A percentile compares a stretch with the other conserved stretches of the same genome.
Conservation (phyloP, 805 yeast species). For the Clavispora phyllophila region DNA sequence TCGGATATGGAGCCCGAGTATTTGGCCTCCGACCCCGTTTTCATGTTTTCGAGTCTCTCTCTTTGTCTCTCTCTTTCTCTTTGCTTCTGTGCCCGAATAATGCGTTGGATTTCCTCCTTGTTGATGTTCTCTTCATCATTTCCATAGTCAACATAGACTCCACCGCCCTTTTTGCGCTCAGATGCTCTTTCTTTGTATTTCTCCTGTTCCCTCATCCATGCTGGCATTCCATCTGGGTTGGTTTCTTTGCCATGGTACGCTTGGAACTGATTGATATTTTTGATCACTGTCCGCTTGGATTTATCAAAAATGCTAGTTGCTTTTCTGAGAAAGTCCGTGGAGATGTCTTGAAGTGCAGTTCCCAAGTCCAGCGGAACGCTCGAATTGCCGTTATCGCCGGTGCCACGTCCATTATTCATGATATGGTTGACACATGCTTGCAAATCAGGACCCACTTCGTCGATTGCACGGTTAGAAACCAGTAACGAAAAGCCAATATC, state of each 20-base stretch:
- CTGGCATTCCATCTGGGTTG: slow-evolving; percentile 43
- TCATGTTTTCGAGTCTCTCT: slow-evolving; percentile 12
- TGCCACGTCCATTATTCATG: slow-evolving; percentile 39
- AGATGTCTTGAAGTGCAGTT: slow-evolving; percentile 45
- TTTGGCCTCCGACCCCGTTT: background rate
- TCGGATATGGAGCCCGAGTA: background rate
- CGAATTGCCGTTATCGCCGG: slow-evolving; percentile 5
- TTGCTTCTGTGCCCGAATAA: slow-evolving; percentile 32
- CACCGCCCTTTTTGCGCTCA: slow-evolving; percentile 29
- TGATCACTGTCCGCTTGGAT: slow-evolving; percentile 56
- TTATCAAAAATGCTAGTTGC: slow-evolving; percentile 56
- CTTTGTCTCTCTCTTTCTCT: slow-evolving; percentile 33
- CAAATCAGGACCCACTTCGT: slow-evolving; percentile 52
- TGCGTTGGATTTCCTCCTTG: slow-evolving; percentile 34
- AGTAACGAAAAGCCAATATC: slow-evolving; percentile 76
- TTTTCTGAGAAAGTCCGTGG: slow-evolving; percentile 50
- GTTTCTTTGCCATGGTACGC: slow-evolving; percentile 7
- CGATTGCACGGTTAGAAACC: slow-evolving; percentile 56
- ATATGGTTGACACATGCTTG: slow-evolving; percentile 62
- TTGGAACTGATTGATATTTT: slow-evolving; percentile 58
- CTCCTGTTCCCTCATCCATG: slow-evolving; percentile 68
- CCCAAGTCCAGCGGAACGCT: slow-evolving; percentile 18
- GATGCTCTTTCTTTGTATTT: slow-evolving; percentile 39
- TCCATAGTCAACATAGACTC: slow-evolving; percentile 39
- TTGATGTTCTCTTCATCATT: slow-evolving; percentile 45